phyloP scores from a whole-genome alignment of 1,139 yeast genomes.

The Zygosaccharomyces sapae region DNA sequence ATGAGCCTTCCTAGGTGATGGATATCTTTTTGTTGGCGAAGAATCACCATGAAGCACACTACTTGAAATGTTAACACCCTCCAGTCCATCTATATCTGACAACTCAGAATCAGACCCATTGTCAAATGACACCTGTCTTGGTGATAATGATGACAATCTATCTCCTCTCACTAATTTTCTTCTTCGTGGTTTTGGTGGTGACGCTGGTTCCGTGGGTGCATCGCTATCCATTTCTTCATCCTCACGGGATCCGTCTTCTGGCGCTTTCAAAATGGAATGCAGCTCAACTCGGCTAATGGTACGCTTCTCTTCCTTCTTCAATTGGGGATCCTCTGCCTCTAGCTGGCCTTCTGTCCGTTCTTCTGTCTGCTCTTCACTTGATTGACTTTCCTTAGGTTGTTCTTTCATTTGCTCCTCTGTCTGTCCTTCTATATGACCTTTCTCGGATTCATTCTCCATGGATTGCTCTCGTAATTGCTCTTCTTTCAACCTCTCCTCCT shows the following conservation, averaged over 20 bases:
- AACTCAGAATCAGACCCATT: slow-evolving; percentile 33
- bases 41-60: slow-evolving; percentile 31
- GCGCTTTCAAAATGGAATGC: slow-evolving; percentile 13
- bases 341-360: slow-evolving; percentile 5
- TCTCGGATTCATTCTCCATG: slow-evolving; percentile 6
- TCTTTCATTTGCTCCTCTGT: too few relatives aligned
- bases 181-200: slow-evolving; percentile 42
- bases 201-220: slow-evolving; percentile 39
- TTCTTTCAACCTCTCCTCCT: slow-evolving; percentile 26
- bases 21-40: slow-evolving; percentile 19
- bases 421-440: not conserved
- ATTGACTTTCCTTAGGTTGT: not conserved
- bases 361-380: slow-evolving; percentile 1
- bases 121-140: slow-evolving; percentile 11
- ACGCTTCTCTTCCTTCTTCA: slow-evolving; percentile 5
- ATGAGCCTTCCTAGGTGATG: slow-evolving; percentile 12
- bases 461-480: slow-evolving; percentile 27
- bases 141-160: slow-evolving; percentile 17
- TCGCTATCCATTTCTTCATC: slow-evolving; percentile 48
- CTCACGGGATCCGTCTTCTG: slow-evolving; percentile 10
- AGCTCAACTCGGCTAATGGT: slow-evolving; percentile 11
- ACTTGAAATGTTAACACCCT: slow-evolving; percentile 24
- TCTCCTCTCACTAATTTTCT: slow-evolving; percentile 43
- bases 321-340: slow-evolving; percentile 9
- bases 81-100: slow-evolving; percentile 32